These are phyloP conservation scores for thale cress (Arabidopsis thaliana) DNA, from an alignment of 345 rosid species.

Conservation along the genomic window TAIR10.1 NC_003070.9:5145501-5146000, in stretches of 20 bases:
- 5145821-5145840: constrained; percentile 12
- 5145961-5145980: too few species aligned
- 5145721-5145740: background rate
- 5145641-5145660: constrained; percentile 10
- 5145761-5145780: constrained; percentile 13
- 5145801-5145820: constrained; percentile 22
- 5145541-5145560: too few species aligned
- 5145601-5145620: background rate
- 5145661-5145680: constrained; percentile 23
- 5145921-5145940: background rate
- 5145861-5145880: constrained; percentile 35
- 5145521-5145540: too few species aligned
- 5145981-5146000: too few species aligned
- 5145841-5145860: constrained; percentile 28
- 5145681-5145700: constrained; percentile 18
- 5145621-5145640: background rate
- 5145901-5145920: background rate
- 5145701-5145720: constrained; percentile 5
- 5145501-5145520: too few species aligned
- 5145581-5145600: background rate
- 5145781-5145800: constrained; percentile 37
- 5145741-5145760: background rate
- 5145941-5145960: background rate
- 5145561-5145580: background rate
- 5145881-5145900: constrained; percentile 30